Base-by-base conservation (phyloP, 345 rosid species). In the Pistacia integerrima region DNA sequence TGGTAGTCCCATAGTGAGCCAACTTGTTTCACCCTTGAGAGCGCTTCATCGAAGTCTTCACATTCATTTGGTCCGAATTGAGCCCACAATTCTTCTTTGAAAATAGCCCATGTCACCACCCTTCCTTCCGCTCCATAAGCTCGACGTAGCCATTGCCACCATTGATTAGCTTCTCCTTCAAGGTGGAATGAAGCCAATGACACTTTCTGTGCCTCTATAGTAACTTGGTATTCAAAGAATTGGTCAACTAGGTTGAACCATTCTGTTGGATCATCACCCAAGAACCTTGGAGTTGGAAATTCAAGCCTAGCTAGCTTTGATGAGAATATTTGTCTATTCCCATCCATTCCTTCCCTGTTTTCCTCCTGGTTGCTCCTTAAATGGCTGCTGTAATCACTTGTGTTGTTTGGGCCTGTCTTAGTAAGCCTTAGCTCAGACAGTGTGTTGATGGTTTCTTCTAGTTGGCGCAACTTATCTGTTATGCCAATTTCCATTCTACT, bases 1-100 rank as follows among this genome's bases (percentile, higher is more conserved):
- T 70, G 63, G n/a, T 70, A 70, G 1, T 70, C 74, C 2, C 46
- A n/a, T 2, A 70, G 36, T 8, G 74, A 11, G 1, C 74, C 74
- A 3, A 20, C 25, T 14, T 52, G 44, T 35, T 8, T 52, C 0
- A 70, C 55, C 5, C 22, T 20, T 8, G 60, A 70, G 7, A 70
- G 16, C 1, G 61, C 74, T 20, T 70, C 74, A 25, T 54, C 62
- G 17, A 70, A 52, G 9, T 52, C 61, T 52, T 70, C 60, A 20
- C 38, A 28, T 4, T 70, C 62, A 18, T 33, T 13, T 0, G 76
- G 60, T 17, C 67, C 10, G 48, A 74, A 74, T 10, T 46, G 17
- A 12, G 76, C 59, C 60, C 61, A 61, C 0, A 62, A 16, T 17
- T 74, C 4, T 0, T 61, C 76, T n/a, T 74, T 30, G 48, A 74